A percentile compares a stretch with the other conserved stretches of the same genome.
Conservation (phyloP, 441 rosid species). For the Lepidium campestre region DNA sequence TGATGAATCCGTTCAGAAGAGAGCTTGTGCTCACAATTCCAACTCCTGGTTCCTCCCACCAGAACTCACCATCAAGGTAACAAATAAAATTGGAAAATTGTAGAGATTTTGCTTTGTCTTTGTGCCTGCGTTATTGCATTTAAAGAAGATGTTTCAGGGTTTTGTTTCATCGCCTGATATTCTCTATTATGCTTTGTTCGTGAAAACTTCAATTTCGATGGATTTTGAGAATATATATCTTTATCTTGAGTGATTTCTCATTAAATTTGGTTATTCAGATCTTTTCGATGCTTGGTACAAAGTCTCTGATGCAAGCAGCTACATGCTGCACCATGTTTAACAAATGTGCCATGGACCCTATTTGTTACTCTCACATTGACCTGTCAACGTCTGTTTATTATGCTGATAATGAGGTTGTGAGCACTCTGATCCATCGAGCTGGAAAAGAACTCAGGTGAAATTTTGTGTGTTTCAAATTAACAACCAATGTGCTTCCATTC, state of each 20-base stretch:
- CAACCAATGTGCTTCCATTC: background rate
- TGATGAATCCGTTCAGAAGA: conserved; percentile 47
- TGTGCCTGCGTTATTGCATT: background rate
- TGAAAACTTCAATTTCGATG: background rate
- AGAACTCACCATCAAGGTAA: conserved; percentile 73
- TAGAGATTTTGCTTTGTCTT: background rate
- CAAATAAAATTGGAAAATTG: background rate
- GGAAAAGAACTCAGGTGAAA: conserved; percentile 61
- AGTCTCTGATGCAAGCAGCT: conserved; percentile 66
- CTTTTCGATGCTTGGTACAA: conserved; percentile 77
- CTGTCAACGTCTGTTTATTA: conserved; percentile 57
- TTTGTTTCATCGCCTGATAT: background rate
- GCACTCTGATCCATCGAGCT: conserved; percentile 76
- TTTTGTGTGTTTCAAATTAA: background rate
- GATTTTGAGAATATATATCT: background rate
- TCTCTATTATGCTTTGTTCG: background rate
- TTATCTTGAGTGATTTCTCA: background rate
- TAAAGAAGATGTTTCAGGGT: background rate
- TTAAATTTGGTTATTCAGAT: conserved; percentile 32
- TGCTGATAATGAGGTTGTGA: conserved; percentile 64
- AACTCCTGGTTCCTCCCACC: conserved; percentile 62
- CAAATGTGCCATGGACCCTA: conserved; percentile 77
- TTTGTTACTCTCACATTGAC: conserved; percentile 63
- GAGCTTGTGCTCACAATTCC: conserved; percentile 64
- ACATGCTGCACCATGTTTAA: conserved; percentile 75